Evolutionary conservation across 78 protist genomes (phyloP).

Genomic region (slime mould (Dictyostelium discoideum)): DNA sequence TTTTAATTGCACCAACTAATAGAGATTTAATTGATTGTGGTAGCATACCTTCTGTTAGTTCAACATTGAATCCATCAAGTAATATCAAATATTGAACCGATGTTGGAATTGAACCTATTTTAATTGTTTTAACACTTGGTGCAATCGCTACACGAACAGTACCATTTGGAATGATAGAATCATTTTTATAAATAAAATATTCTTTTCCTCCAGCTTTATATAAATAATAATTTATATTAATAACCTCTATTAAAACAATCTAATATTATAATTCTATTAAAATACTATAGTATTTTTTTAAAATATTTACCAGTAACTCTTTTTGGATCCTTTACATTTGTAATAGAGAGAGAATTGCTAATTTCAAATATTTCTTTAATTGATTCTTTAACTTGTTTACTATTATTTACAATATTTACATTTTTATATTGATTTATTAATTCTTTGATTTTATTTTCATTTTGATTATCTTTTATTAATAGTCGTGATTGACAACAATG

Average conservation of each 20-base stretch:
- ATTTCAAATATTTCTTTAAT: neutral
- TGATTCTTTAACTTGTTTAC: neutral
- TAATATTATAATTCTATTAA: no score
- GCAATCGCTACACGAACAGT: neutral
- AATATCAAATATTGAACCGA: neutral
- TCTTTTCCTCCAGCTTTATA: neutral
- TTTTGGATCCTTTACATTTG: neutral
- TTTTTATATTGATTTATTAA: neutral
- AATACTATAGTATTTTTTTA: no score
- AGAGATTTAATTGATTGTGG: neutral
- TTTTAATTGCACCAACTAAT: neutral
- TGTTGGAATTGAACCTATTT: neutral
- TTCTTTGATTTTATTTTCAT: neutral
- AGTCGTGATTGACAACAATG: neutral
- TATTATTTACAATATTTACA: neutral
- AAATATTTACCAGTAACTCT: neutral
- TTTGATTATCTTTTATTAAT: neutral
- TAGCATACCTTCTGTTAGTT: neutral
- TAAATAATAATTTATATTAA: no score
- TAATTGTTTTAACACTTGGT: no score
- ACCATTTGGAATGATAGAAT: neutral
- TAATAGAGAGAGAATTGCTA: neutral
- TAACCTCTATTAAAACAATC: no score
- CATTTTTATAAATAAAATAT: neutral
- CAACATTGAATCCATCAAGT: neutral